Percentiles rank a stretch among this genome's conserved stretches.
phyloP scores from a whole-genome alignment of 129 eudicot species.

The Chrysanthemum seticuspe region DNA sequence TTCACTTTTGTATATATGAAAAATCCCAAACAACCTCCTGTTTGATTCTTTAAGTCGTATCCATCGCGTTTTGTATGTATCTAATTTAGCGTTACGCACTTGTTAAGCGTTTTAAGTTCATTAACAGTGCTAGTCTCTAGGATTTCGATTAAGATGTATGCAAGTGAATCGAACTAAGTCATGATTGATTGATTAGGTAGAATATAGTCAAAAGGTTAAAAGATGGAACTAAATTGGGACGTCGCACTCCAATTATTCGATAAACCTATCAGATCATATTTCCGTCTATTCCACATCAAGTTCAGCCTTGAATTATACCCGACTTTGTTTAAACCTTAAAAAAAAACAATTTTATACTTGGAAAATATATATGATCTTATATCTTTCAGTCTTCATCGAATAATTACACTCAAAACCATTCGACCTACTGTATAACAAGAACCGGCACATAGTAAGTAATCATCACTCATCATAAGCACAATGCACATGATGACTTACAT shows the following conservation, averaged over 20 bases:
- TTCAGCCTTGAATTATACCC: background rate
- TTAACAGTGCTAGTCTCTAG: background rate
- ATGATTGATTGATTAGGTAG: background rate
- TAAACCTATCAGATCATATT: no score
- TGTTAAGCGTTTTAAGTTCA: background rate
- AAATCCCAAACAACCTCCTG: conserved; percentile 28
- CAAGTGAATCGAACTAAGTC: background rate
- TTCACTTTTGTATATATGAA: conserved; percentile 11
- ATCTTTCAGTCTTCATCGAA: background rate
- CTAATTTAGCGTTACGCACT: background rate
- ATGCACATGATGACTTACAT: background rate
- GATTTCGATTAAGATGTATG: background rate
- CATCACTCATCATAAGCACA: background rate
- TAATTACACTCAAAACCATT: background rate
- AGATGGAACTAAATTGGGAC: no score
- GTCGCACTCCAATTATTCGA: no score
- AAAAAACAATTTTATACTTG: background rate
- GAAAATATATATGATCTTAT: conserved; percentile 5
- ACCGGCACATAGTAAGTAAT: background rate
- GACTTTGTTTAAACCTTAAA: no score
- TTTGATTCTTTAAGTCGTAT: conserved; percentile 25
- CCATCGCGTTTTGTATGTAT: background rate
- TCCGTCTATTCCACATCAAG: no score
- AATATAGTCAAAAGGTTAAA: background rate
- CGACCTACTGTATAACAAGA: background rate